phyloP scores from a whole-genome alignment of 1,139 yeast genomes.

The Pichia norvegensis region DNA sequence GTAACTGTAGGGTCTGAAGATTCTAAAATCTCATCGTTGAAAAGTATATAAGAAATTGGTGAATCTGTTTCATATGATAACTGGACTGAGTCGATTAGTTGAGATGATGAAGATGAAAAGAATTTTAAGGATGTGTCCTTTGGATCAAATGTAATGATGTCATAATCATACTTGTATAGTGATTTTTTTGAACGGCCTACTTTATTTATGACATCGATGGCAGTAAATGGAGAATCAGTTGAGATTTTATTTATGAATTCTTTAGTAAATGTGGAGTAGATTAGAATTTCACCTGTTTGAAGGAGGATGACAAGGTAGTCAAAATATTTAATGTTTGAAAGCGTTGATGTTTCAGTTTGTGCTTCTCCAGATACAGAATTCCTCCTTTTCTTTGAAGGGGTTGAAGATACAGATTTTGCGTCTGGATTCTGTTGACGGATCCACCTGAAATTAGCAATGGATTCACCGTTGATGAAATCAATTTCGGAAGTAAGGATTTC shows the following conservation, averaged over 20 bases:
- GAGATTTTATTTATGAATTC: constrained; percentile 33
- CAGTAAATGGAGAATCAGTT: constrained; percentile 23
- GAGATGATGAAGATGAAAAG: constrained; percentile 19
- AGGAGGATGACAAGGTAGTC: constrained; percentile 33
- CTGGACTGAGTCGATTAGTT: constrained; percentile 13
- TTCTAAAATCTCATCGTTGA: constrained; percentile 1
- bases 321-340: constrained; percentile 3
- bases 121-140: constrained; percentile 20
- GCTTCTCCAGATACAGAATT: neutral
- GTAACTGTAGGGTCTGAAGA: neutral
- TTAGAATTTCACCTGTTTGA: constrained; percentile 33
- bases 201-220: constrained; percentile 9
- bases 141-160: constrained; percentile 17
- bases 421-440: constrained; percentile 7
- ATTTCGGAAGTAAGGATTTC: constrained; percentile 17
- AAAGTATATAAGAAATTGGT: constrained; percentile 16
- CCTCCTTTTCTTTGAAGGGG: constrained; percentile 3
- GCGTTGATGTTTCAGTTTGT: constrained; percentile 8
- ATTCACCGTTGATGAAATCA: constrained; percentile 26
- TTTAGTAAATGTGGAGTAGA: constrained; percentile 37
- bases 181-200: constrained; percentile 4
- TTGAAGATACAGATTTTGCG: neutral
- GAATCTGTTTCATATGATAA: constrained; percentile 20
- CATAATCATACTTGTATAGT: constrained; percentile 5
- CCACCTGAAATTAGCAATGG: constrained; percentile 26